phyloP scores from a whole-genome alignment of 345 rosid genomes.

The Combretum micranthum region DNA sequence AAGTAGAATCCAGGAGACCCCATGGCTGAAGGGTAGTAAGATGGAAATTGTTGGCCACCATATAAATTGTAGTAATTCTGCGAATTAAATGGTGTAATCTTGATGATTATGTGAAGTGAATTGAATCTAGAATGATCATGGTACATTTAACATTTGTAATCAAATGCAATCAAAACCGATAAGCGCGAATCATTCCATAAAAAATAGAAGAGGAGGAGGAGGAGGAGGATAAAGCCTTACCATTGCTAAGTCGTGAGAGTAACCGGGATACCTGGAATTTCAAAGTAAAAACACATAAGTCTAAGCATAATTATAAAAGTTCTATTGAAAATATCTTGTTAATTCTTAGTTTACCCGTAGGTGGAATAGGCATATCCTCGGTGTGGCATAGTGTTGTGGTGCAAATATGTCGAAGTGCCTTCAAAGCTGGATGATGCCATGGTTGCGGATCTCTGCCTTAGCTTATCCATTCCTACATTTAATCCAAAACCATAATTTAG shows the following conservation, averaged over 20 bases:
- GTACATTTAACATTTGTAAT: too few relatives aligned
- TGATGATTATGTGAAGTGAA: too few relatives aligned
- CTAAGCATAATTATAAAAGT: constrained; percentile 9
- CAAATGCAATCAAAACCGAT: too few relatives aligned
- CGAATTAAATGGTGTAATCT: constrained; percentile 1
- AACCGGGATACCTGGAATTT: constrained; percentile 30
- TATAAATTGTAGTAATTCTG: constrained; percentile 73
- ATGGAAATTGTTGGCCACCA: constrained; percentile 73
- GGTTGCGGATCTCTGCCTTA: constrained; percentile 11
- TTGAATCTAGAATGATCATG: too few relatives aligned
- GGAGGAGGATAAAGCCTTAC: constrained; percentile 11
- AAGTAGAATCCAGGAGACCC: constrained; percentile 54
- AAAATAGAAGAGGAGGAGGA: too few relatives aligned
- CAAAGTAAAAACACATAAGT: constrained; percentile 1
- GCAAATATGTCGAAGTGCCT: constrained; percentile 10
- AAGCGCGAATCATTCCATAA: too few relatives aligned
- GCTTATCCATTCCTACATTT: constrained; percentile 11
- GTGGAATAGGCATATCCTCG: constrained; percentile 22
- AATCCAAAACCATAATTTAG: neutral
- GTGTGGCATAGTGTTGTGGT: constrained; percentile 16
- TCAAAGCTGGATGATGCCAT: constrained; percentile 10
- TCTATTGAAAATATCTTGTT: neutral
- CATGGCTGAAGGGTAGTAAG: constrained; percentile 48
- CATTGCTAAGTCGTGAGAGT: constrained; percentile 21
- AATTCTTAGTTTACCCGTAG: constrained; percentile 16